Evolutionary conservation across 345 rosid genomes (phyloP).

Genomic region (Euclidium syriacum): DNA sequence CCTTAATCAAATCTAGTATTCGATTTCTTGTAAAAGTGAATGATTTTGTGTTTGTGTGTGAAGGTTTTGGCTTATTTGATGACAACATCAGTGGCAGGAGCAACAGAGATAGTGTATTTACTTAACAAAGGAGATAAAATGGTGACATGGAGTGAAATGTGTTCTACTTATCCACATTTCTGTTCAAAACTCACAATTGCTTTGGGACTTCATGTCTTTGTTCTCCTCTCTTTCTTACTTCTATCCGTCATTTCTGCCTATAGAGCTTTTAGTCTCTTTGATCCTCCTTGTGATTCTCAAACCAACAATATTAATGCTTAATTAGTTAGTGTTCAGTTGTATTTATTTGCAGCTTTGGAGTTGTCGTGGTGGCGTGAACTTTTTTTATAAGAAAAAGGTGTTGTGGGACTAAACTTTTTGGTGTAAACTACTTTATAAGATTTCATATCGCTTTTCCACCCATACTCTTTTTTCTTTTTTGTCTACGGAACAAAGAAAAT

Average conservation of each 20-base stretch:
- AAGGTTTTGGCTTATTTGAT: constrained; percentile 75
- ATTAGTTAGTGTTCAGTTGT: not conserved
- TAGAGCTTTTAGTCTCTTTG: constrained; percentile 62
- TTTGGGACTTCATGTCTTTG: constrained; percentile 55
- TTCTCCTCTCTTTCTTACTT: constrained; percentile 48
- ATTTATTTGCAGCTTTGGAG: not conserved
- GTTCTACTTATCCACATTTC: constrained; percentile 53
- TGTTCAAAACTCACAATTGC: constrained; percentile 57
- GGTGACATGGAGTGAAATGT: constrained; percentile 87
- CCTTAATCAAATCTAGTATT: not conserved
- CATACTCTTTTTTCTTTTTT: too few species aligned
- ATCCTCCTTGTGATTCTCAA: constrained; percentile 43
- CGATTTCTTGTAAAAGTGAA: not conserved
- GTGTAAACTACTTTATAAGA: too few species aligned
- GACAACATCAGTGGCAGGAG: constrained; percentile 78
- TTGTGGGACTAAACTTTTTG: too few species aligned
- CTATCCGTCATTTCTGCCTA: constrained; percentile 73
- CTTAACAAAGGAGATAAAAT: constrained; percentile 57
- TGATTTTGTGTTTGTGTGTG: not conserved
- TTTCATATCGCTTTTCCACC: too few species aligned
- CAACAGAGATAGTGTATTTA: constrained; percentile 51
- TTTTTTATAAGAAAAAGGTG: not conserved
- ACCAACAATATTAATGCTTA: constrained; percentile 20
- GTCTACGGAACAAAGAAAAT: too few species aligned
- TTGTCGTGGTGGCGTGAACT: too few species aligned